Conservation (phyloP, 768 basidiomycete species). For the Pleurotus tuoliensis region DNA sequence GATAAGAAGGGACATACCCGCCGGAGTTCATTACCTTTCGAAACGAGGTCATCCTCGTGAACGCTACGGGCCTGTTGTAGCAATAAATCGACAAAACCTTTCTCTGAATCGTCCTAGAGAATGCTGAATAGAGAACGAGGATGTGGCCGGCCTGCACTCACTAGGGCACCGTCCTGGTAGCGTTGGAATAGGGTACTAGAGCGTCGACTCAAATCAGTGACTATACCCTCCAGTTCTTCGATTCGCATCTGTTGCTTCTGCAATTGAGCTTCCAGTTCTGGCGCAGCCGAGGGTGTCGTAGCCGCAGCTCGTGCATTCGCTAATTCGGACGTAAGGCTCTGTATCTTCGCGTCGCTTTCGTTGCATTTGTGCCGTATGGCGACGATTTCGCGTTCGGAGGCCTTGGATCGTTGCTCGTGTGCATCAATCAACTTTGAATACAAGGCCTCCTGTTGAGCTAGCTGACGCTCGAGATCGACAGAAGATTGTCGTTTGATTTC, state of each 20-base stretch:
- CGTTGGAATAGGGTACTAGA: conserved; percentile 29
- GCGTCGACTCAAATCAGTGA: conserved; percentile 16
- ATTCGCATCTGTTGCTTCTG: conserved; percentile 7
- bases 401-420: not conserved
- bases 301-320: not conserved
- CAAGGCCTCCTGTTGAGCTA: conserved; percentile 21
- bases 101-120: conserved; percentile 45
- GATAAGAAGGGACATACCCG: conserved; percentile 29
- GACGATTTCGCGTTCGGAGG: not conserved
- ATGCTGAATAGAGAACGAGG: not conserved
- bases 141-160: conserved; percentile 18
- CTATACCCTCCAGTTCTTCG: conserved; percentile 17
- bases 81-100: conserved; percentile 41
- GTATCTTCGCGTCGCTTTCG: not conserved
- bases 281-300: not conserved
- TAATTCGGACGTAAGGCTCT: not conserved
- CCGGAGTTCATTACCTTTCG: conserved; percentile 54
- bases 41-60: conserved; percentile 50
- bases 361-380: not conserved
- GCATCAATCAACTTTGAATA: not conserved
- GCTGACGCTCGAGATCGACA: conserved; percentile 23
- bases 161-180: conserved; percentile 44
- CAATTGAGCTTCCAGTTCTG: not conserved
- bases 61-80: conserved; percentile 40
- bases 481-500: conserved; percentile 24